Conservation (phyloP, 768 basidiomycete genomes). For the Scleroderma citrinum region DNA sequence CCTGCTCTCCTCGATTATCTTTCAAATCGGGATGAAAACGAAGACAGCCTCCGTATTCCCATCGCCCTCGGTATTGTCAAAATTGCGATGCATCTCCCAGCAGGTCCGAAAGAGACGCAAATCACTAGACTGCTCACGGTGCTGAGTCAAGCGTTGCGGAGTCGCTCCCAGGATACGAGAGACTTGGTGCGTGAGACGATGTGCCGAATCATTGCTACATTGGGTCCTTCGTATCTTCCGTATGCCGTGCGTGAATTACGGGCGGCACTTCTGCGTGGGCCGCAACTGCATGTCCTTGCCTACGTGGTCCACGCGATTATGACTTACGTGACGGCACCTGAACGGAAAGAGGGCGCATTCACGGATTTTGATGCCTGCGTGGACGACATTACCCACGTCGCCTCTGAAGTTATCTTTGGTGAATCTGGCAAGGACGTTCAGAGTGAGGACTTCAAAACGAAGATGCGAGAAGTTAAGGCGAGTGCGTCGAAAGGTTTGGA, state of each 20-base stretch:
- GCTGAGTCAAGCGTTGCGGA: constrained; percentile 86
- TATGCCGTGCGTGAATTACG: constrained; percentile 74
- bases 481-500: constrained; percentile 83
- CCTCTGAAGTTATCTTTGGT: constrained; percentile 89
- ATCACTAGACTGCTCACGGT: constrained; percentile 74
- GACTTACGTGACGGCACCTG: constrained; percentile 66
- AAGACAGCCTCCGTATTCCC: constrained; percentile 84
- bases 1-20: constrained; percentile 76
- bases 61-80: constrained; percentile 82
- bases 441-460: constrained; percentile 89
- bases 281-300: constrained; percentile 90
- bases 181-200: constrained; percentile 81
- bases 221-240: constrained; percentile 73
- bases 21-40: constrained; percentile 76
- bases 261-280: constrained; percentile 82
- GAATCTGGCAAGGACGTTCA: constrained; percentile 87
- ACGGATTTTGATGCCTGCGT: constrained; percentile 68
- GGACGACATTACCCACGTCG: constrained; percentile 71
- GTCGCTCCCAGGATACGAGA: constrained; percentile 87
- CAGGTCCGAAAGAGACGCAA: constrained; percentile 54
- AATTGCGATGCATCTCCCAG: constrained; percentile 77
- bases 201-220: constrained; percentile 64
- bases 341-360: constrained; percentile 46
- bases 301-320: constrained; percentile 78
- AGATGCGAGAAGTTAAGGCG: constrained; percentile 84